Conservation (phyloP, 768 basidiomycete genomes). For the Panellus pusillus region DNA sequence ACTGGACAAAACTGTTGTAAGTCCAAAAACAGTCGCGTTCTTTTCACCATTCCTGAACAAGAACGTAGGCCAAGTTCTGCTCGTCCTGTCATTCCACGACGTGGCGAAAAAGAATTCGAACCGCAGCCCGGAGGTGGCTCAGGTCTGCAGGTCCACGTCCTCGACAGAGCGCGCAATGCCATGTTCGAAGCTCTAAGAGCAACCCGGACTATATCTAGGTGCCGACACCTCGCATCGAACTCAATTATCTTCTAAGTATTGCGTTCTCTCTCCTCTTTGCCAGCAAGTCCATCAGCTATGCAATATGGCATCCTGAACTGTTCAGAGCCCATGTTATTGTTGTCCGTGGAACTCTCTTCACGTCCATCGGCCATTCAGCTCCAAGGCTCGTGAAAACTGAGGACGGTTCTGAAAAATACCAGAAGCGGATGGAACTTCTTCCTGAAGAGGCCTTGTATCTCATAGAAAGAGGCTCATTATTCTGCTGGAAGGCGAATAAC, state of each 20-base stretch:
- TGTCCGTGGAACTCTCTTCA: slow-evolving; percentile 82
- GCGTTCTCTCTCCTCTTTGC: slow-evolving; percentile 2
- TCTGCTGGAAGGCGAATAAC: slow-evolving; percentile 69
- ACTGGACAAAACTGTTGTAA: slow-evolving; percentile 80
- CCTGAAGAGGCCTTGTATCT: slow-evolving; percentile 97
- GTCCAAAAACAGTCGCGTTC: slow-evolving; percentile 18
- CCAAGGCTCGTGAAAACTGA: slow-evolving; percentile 44
- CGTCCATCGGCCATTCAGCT: slow-evolving; percentile 77
- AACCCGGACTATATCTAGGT: slow-evolving; percentile 77
- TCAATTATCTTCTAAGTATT: slow-evolving; percentile 1
- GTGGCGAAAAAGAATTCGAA: slow-evolving; percentile 98
- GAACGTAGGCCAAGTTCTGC: slow-evolving; percentile 35
- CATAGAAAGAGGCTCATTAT: slow-evolving; percentile 84
- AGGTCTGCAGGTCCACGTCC: slow-evolving; percentile 75
- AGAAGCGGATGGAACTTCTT: slow-evolving; percentile 78
- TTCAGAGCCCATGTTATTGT: slow-evolving; percentile 66
- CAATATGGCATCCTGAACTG: slow-evolving; percentile 71
- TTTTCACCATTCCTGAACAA: slow-evolving; percentile 10
- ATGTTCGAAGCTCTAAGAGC: slow-evolving; percentile 84
- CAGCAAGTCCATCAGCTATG: slow-evolving; percentile 81
- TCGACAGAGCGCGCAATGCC: slow-evolving; percentile 77
- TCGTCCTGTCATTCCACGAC: slow-evolving; percentile 84
- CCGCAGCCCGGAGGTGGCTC: slow-evolving; percentile 68
- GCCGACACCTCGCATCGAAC: slow-evolving; percentile 21
- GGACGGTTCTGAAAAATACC: slow-evolving; percentile 41